Percentiles rank a stretch among this genome's conserved stretches.
Evolutionary conservation across 192 early-diverging fungal species (phyloP).

Genomic region (Rhizophlyctis rosea): DNA sequence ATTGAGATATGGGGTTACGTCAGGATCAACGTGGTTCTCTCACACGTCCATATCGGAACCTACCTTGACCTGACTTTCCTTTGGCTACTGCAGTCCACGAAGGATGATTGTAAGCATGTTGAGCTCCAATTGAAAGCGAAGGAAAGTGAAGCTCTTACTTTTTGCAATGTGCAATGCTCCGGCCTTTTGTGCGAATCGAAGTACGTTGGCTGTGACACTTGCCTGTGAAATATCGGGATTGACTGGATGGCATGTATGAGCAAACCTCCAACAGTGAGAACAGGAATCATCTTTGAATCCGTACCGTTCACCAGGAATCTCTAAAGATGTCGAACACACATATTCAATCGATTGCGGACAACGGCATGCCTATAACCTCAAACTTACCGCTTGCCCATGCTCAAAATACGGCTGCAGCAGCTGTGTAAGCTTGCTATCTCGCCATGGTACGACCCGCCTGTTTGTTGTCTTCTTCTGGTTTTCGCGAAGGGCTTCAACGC

Average conservation of each 20-base stretch:
- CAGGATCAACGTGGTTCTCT: neutral
- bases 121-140: neutral
- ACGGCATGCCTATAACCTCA: neutral
- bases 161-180: constrained; percentile 14
- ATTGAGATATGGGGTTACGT: too few species aligned
- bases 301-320: neutral
- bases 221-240: constrained; percentile 7
- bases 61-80: neutral
- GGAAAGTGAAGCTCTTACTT: neutral
- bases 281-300: neutral
- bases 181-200: constrained; percentile 23
- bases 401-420: constrained; percentile 32
- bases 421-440: constrained; percentile 25
- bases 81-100: neutral
- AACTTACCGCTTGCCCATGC: constrained; percentile 13
- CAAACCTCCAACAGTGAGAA: neutral
- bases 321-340: constrained; percentile 14
- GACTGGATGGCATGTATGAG: neutral
- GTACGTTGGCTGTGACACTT: constrained; percentile 21
- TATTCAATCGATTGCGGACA: neutral
- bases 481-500: constrained; percentile 17
- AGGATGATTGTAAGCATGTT: neutral
- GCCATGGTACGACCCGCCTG: constrained; percentile 20
- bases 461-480: constrained; percentile 16
- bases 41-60: constrained; percentile 1